Percentiles rank a stretch among this genome's conserved stretches.
Conservation (phyloP, 805 yeast genomes). For the Starmera caribaea region DNA sequence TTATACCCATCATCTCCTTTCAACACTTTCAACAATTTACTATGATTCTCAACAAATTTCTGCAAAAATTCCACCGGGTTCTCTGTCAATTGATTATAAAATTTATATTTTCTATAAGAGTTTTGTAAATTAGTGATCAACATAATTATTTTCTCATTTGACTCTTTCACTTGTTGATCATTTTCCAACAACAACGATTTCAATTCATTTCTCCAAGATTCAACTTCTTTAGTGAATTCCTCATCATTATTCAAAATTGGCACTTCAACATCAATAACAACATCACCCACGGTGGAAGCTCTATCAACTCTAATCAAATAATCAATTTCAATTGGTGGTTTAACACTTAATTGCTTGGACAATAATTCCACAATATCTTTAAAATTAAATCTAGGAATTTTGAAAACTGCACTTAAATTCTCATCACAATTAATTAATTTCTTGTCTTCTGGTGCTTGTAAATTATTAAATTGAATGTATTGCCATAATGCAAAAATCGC, state of each 20-base stretch:
- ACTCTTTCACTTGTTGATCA: slow-evolving; percentile 23
- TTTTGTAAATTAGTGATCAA: slow-evolving; percentile 42
- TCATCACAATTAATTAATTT: slow-evolving; percentile 43
- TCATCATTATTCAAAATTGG: slow-evolving; percentile 25
- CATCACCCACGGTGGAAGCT: slow-evolving; percentile 73
- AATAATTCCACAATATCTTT: slow-evolving; percentile 64
- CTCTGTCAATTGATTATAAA: slow-evolving; percentile 62
- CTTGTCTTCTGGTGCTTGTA: slow-evolving; percentile 49
- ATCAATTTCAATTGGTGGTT: slow-evolving; percentile 70
- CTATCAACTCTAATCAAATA: slow-evolving; percentile 70
- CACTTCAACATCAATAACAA: slow-evolving; percentile 67
- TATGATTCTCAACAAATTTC: slow-evolving; percentile 69
- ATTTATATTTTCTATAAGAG: slow-evolving; percentile 59
- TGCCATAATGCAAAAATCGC: slow-evolving; percentile 75
- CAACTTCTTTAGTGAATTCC: slow-evolving; percentile 9
- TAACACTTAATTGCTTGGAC: slow-evolving; percentile 59
- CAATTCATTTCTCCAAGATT: slow-evolving; percentile 20
- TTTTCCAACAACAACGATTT: slow-evolving; percentile 18
- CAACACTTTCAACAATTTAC: slow-evolving; percentile 75
- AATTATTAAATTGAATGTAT: slow-evolving; percentile 58
- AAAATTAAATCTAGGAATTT: slow-evolving; percentile 47
- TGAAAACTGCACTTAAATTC: slow-evolving; percentile 33
- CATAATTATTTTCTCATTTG: slow-evolving; percentile 23
- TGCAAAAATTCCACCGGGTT: slow-evolving; percentile 72
- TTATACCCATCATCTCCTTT: slow-evolving; percentile 84